Evolutionary conservation across 2,329 filamentous ascomycete species (phyloP).

Genomic region (Macrophomina tecta): DNA sequence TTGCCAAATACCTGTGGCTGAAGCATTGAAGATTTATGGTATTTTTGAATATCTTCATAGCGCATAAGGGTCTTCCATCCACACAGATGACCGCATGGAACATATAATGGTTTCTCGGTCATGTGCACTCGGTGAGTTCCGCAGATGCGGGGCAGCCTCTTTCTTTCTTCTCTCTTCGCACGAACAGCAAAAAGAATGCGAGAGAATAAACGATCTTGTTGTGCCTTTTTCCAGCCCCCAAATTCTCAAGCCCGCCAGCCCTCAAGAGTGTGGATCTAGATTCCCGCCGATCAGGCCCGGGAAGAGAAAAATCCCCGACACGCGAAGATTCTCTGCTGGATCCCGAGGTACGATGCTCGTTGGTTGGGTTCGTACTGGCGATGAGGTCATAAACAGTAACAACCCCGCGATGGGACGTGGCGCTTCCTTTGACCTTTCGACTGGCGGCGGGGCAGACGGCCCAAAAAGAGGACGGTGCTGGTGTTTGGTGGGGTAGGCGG

Average conservation of each 20-base stretch:
- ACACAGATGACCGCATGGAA: not conserved
- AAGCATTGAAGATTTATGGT: too few relatives aligned
- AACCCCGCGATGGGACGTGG: not conserved
- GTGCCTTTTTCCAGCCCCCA: not conserved
- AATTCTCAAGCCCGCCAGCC: not conserved
- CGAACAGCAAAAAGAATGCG: not conserved
- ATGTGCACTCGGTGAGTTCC: not conserved
- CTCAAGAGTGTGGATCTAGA: too few relatives aligned
- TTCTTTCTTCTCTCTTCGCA: not conserved
- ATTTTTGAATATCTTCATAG: not conserved
- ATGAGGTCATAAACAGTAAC: constrained; percentile 1
- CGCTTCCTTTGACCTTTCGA: not conserved
- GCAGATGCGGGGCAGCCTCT: not conserved
- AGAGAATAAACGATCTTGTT: too few relatives aligned
- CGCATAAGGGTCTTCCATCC: not conserved
- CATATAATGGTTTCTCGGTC: not conserved
- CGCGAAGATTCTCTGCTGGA: too few relatives aligned
- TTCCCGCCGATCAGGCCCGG: not conserved
- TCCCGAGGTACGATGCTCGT: too few relatives aligned
- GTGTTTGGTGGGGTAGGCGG: not conserved
- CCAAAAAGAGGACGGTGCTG: not conserved
- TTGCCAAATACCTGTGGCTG: too few relatives aligned
- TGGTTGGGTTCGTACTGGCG: too few relatives aligned
- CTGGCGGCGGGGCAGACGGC: too few relatives aligned
- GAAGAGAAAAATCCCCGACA: too few relatives aligned